Evolutionary conservation across 179 eudicot genomes (phyloP).

Genomic region (Silene coronaria): DNA sequence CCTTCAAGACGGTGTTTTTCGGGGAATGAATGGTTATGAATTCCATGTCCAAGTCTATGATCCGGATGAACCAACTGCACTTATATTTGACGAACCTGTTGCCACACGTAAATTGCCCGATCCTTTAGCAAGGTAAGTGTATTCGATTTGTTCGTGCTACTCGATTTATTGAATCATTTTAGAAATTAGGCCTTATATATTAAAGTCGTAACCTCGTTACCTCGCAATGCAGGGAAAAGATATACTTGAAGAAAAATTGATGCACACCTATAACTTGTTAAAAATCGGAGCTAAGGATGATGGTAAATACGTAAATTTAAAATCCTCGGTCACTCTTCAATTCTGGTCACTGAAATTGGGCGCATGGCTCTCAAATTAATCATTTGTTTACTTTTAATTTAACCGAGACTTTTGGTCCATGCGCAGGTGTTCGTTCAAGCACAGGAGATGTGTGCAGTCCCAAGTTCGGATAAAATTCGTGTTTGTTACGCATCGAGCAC

Average conservation of each 20-base stretch:
- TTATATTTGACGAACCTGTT: not conserved
- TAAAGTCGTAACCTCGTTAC: not conserved
- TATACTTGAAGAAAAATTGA: constrained; percentile 12
- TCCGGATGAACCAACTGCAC: constrained; percentile 2
- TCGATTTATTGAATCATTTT: not conserved
- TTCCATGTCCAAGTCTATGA: constrained; percentile 16
- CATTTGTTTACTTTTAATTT: not conserved
- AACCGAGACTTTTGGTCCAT: not conserved
- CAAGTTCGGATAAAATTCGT: not conserved
- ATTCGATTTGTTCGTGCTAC: not conserved
- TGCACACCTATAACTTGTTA: not conserved
- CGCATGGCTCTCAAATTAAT: not conserved
- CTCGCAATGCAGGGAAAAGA: constrained; percentile 7
- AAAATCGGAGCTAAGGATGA: too few relatives aligned
- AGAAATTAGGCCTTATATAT: not conserved
- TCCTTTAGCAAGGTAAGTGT: constrained; percentile 4
- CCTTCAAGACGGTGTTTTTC: constrained; percentile 5
- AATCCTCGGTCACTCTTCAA: too few relatives aligned
- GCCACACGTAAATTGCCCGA: constrained; percentile 8
- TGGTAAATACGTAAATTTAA: too few relatives aligned
- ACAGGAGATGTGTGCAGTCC: not conserved
- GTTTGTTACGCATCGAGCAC: not conserved
- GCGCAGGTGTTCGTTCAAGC: not conserved
- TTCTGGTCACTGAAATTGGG: too few relatives aligned
- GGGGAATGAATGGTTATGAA: constrained; percentile 11